Evolutionary conservation across 768 basidiomycete genomes (phyloP), one percentile per base, ranked within the genome.

Genomic region (Amanita subjunquillea): DNA sequence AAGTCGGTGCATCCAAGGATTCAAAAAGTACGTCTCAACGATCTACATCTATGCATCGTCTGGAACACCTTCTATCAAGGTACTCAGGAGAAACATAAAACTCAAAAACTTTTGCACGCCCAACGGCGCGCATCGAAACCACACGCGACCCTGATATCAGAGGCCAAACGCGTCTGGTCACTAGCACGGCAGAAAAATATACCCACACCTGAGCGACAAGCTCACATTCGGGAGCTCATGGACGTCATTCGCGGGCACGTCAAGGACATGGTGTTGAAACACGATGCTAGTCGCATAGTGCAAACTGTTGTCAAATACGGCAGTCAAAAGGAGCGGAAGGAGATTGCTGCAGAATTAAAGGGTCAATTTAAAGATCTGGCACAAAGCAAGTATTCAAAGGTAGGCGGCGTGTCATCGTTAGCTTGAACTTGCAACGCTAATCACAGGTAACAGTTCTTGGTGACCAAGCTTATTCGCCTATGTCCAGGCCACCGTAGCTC

Each of bases 341-440:
- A 90, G 63, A 77, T 96, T 45, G 93, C 91, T 0, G 67, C 66
- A 8, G 93, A 96, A 67, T 73, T 96, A 45, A 85, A 88, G 63
- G 91, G 91, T 1, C 75, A 76, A 51, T 95, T 83, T 62, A 79
- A 74, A 62, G 82, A 82, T 39, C 74, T 95, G 50, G 83, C 84
- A 37, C 86, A 90, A 66, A 87, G 81, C 61, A 92, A 87, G 68
- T 96, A 96, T 64, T 91, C 91, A 36, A 95, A 92, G 75, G 91
- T 87, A 54, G 3, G 32, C 27, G 3, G 27, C 2, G 6, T 30
- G 23, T 13, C 47, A 15, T 10, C 37, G 5, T 17, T 10, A 2
- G 10, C 36, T 25, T 25, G 20, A 20, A 6, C 15, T 6, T 25
- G 22, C 20, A 39, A n/a, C 25, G 3, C 13, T 50, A n/a, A n/a